Conservation (phyloP, 2,329 filamentous ascomycete genomes). For the Neonectria magnoliae region DNA sequence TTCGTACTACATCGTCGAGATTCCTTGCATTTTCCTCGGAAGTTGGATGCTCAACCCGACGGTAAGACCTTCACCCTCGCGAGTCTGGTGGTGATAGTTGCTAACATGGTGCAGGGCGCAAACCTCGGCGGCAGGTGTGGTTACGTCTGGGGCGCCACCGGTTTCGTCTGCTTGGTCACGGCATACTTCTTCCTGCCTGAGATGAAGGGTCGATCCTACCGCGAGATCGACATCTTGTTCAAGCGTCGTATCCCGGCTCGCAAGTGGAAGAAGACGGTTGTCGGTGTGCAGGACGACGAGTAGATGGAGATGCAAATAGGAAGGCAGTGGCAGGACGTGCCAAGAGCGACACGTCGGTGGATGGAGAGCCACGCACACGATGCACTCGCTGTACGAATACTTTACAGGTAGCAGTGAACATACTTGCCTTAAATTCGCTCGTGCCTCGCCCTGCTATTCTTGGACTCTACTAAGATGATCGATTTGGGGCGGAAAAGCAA, state of each 20-base stretch:
- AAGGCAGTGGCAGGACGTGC: too few species aligned
- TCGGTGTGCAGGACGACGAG: constrained; percentile 71
- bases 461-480: too few species aligned
- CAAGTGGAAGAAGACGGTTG: constrained; percentile 62
- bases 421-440: too few species aligned
- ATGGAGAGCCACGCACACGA: too few species aligned
- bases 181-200: constrained; percentile 63
- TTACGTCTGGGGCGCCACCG: constrained; percentile 69
- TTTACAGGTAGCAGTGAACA: too few species aligned
- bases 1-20: constrained; percentile 71
- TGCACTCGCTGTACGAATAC: too few species aligned
- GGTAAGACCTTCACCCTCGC: constrained; percentile 42
- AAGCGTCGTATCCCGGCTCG: constrained; percentile 63
- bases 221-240: constrained; percentile 71
- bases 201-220: constrained; percentile 67
- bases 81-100: background rate
- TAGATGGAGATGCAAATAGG: constrained; percentile 49
- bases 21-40: constrained; percentile 72
- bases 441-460: too few species aligned
- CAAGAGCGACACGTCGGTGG: too few species aligned
- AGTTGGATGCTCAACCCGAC: constrained; percentile 69
- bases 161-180: constrained; percentile 61
- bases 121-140: constrained; percentile 65
- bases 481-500: too few species aligned
- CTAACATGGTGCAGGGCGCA: constrained; percentile 48